phyloP scores from a whole-genome alignment of 805 yeast species.

The Maudiozyma saulgeensis region DNA sequence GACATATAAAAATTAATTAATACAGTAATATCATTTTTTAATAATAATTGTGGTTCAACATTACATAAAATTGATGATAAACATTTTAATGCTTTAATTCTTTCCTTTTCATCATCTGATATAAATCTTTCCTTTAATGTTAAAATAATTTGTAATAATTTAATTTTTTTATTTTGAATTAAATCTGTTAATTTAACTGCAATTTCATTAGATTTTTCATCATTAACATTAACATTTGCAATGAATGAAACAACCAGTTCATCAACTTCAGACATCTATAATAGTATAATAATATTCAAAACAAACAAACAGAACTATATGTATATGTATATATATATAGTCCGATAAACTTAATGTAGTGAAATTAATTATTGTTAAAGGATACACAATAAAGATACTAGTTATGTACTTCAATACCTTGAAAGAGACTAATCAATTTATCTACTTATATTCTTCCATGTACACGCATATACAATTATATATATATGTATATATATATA shows the following conservation, averaged over 20 bases:
- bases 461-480: no score
- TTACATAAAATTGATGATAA: constrained; percentile 32
- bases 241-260: constrained; percentile 26
- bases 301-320: no score
- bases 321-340: no score
- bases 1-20: constrained; percentile 46
- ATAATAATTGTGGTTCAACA: constrained; percentile 25
- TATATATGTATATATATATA: no score
- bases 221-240: constrained; percentile 33
- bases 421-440: no score
- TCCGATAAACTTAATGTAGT: no score
- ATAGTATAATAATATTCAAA: no score
- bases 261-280: constrained; percentile 1
- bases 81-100: constrained; percentile 42
- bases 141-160: constrained; percentile 45
- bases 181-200: constrained; percentile 25
- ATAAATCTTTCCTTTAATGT: constrained; percentile 54
- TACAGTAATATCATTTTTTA: constrained; percentile 33
- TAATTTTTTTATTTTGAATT: constrained; percentile 19
- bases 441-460: no score
- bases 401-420: no score
- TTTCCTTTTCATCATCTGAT: constrained; percentile 43
- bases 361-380: no score
- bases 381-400: no score
- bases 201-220: constrained; percentile 22